phyloP scores from a whole-genome alignment of 139 green algal genomes.

The Chlorella sp. region DNA sequence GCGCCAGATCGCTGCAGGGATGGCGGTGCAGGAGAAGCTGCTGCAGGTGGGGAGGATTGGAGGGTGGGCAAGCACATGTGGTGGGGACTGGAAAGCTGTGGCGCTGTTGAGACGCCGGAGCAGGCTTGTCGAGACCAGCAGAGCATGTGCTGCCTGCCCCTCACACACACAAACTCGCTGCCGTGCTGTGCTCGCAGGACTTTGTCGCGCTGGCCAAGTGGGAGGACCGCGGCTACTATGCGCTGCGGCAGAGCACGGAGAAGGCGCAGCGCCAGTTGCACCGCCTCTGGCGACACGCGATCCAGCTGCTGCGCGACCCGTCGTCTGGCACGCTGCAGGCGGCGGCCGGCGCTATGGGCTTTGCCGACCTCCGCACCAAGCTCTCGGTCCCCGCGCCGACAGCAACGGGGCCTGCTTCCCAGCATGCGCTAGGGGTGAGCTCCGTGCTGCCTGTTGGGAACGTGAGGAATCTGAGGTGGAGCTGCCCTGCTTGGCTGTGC shows the following conservation, averaged over 20 bases:
- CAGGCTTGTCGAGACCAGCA: too few relatives aligned
- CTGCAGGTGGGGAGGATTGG: conserved; percentile 58
- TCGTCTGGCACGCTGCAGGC: not conserved
- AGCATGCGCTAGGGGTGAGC: too few relatives aligned
- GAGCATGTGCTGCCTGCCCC: too few relatives aligned
- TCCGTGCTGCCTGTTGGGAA: too few relatives aligned
- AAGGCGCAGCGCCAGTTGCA: conserved; percentile 90
- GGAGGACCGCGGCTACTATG: conserved; percentile 96
- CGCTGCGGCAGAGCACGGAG: conserved; percentile 69
- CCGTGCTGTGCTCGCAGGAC: conserved; percentile 49
- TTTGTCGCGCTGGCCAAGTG: conserved; percentile 96
- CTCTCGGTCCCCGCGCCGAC: too few relatives aligned
- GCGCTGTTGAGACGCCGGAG: too few relatives aligned
- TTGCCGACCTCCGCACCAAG: conserved; percentile 39
- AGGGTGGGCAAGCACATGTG: not conserved
- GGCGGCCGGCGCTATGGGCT: conserved; percentile 21
- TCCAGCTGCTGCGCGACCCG: conserved; percentile 41
- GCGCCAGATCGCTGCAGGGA: conserved; percentile 47
- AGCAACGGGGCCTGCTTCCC: too few relatives aligned
- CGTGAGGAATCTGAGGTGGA: too few relatives aligned
- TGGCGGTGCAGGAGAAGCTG: conserved; percentile 81
- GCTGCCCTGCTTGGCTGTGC: too few relatives aligned
- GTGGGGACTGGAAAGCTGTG: not conserved
- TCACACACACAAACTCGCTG: not conserved
- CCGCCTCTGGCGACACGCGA: conserved; percentile 42